Evolutionary conservation across 192 early-diverging fungal genomes (phyloP).

Genomic region (Pilobolus umbonatus): DNA sequence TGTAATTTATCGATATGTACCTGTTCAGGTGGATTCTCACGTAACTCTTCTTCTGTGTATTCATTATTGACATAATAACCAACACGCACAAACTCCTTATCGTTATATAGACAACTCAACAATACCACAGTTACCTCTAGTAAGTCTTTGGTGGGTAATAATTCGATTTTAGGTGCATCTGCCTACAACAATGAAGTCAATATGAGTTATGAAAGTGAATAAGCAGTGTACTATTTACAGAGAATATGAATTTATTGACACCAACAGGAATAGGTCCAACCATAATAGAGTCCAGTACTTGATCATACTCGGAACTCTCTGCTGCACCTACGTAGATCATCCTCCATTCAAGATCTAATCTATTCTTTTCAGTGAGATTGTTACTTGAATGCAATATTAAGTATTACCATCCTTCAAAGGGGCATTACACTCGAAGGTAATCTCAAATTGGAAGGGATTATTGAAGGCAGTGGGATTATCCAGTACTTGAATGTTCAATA

Average conservation of each 20-base stretch:
- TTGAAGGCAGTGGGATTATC: conserved; percentile 83
- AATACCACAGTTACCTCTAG: conserved; percentile 89
- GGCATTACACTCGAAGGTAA: conserved; percentile 94
- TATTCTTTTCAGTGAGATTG: background rate
- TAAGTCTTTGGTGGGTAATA: conserved; percentile 77
- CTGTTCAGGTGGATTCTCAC: conserved; percentile 70
- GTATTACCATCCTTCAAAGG: conserved; percentile 78
- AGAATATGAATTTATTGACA: conserved; percentile 89
- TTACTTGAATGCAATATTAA: background rate
- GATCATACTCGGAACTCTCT: conserved; percentile 79
- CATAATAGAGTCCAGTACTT: conserved; percentile 90
- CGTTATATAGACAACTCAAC: conserved; percentile 83
- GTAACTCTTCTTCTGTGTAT: conserved; percentile 78
- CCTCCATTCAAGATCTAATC: conserved; percentile 91
- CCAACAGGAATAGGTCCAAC: conserved; percentile 96
- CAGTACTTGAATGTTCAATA: conserved; percentile 77
- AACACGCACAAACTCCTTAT: conserved; percentile 92
- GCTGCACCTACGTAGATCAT: conserved; percentile 92
- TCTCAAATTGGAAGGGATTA: conserved; percentile 86
- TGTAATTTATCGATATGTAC: conserved; percentile 71
- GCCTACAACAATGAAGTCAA: conserved; percentile 37
- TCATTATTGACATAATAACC: conserved; percentile 99
- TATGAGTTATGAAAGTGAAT: background rate
- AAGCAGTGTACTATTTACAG: conserved; percentile 45
- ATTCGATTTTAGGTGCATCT: conserved; percentile 62